Base-by-base conservation (phyloP, 2,329 filamentous ascomycete species). In the Colletotrichum musae region DNA sequence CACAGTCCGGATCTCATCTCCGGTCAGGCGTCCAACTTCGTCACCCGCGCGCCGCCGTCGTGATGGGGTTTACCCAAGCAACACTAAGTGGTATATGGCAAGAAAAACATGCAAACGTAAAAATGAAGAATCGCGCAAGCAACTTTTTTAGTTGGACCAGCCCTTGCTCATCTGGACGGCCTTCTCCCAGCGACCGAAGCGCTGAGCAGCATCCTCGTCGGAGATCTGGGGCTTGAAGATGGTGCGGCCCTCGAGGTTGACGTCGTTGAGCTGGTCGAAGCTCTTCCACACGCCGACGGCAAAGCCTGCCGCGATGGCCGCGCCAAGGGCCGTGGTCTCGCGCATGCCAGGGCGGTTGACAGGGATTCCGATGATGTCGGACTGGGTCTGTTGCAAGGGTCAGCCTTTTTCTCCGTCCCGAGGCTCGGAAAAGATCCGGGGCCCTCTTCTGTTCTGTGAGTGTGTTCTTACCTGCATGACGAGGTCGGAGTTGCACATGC, bases 231-330 rank as follows among this genome's bases (percentile, higher is more conserved):
- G 91, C 77, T 87, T 86, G 80, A 95, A 95, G 39, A 88, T 86
- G 70, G 89, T 92, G 58, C 89, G 85, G 65, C 91, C 92, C 71
- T 91, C 87, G 41, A 84, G 88, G 77, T 94, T 94, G 78, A 94
- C 90, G 63, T 90, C 84, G 77, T 90, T 89, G 54, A 95, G 81
- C 75, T 94, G 92, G 56, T 90, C 87, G 71, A 94, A 92, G 71
- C 88, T 87, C 75, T 92, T 89, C 92, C 93, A 95, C 12, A 94
- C 85, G 56, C 86, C 90, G 6, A 92, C 88, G 4, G 92, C 93
- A 73, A 95, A 89, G n/a, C 92, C 93, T 24, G 93, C 93, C 6
- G 93, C 93, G 70, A 95, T 94, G 51, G 93, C 93, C 36, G 93
- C 93, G 39, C 93, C 93, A 4, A 95, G 86, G 1, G 93, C 92